Conservation (phyloP, 441 rosid species). For the Erysimum pusillum region DNA sequence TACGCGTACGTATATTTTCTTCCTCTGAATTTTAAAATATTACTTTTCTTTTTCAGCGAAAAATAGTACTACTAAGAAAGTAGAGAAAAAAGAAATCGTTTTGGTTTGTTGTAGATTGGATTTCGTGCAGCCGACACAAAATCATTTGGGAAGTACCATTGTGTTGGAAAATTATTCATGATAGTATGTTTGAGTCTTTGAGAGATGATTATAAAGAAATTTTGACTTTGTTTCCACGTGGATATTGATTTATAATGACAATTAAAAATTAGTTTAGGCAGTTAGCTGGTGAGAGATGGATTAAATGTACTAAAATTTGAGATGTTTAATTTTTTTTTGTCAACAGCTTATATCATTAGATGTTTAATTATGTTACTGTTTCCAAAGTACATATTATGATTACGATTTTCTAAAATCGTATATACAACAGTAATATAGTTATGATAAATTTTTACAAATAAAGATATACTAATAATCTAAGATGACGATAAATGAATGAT, state of each 20-base stretch:
- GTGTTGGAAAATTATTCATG: conserved; percentile 30
- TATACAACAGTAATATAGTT: no score
- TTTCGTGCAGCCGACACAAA: conserved; percentile 42
- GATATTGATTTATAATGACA: conserved; percentile 11
- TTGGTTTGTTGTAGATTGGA: conserved; percentile 32
- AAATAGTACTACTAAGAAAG: background rate
- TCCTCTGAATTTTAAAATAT: background rate
- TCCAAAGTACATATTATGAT: background rate
- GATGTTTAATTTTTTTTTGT: background rate
- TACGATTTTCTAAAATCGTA: conserved; percentile 15
- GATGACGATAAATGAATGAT: conserved; percentile 4
- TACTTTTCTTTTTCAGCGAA: background rate
- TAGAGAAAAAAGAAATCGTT: background rate
- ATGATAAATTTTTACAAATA: background rate
- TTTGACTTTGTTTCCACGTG: conserved; percentile 43
- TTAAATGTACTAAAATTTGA: conserved; percentile 15
- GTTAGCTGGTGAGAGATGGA: conserved; percentile 41
- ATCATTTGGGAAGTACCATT: conserved; percentile 27
- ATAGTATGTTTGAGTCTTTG: conserved; percentile 15
- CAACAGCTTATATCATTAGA: no score
- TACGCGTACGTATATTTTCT: background rate
- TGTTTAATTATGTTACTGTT: background rate
- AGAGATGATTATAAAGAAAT: conserved; percentile 34
- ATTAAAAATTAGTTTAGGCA: conserved; percentile 11
- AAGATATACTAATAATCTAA: background rate